Evolutionary conservation across 2,329 filamentous ascomycete species (phyloP).

Genomic region (Cucurbitaria berberidis): DNA sequence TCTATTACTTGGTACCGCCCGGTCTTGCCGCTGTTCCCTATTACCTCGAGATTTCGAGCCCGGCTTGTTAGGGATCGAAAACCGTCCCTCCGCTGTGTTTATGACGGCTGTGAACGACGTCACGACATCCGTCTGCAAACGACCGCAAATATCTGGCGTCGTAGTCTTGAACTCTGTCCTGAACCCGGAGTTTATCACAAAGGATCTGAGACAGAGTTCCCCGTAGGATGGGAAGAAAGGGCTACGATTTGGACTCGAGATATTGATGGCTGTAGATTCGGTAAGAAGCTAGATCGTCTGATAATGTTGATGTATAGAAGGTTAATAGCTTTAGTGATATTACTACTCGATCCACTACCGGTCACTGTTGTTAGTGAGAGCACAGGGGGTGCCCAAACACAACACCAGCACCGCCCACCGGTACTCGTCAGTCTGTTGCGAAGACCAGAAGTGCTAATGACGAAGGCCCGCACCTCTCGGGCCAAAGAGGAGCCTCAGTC

Average conservation of each 20-base stretch:
- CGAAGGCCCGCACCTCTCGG: background rate
- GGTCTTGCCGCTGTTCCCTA: constrained; percentile 4
- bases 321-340: constrained; percentile 4
- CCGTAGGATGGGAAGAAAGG: constrained; percentile 17
- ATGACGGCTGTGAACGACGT: background rate
- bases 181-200: constrained; percentile 12
- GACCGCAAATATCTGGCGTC: constrained; percentile 14
- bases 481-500: background rate
- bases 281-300: background rate
- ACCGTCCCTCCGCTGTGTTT: constrained; percentile 2
- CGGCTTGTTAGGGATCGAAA: constrained; percentile 4
- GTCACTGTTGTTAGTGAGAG: background rate
- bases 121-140: constrained; percentile 4
- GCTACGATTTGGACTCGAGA: constrained; percentile 15
- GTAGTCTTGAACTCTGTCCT: constrained; percentile 11
- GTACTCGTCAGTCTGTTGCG: background rate
- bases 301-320: background rate
- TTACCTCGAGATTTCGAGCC: constrained; percentile 5
- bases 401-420: background rate
- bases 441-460: background rate
- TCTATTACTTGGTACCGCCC: constrained; percentile 20
- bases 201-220: constrained; percentile 10
- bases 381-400: background rate
- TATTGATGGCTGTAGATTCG: constrained; percentile 10
- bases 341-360: constrained; percentile 15